Conservation (phyloP, 2,329 filamentous ascomycete species). For the Pseudogymnoascus sp. region DNA sequence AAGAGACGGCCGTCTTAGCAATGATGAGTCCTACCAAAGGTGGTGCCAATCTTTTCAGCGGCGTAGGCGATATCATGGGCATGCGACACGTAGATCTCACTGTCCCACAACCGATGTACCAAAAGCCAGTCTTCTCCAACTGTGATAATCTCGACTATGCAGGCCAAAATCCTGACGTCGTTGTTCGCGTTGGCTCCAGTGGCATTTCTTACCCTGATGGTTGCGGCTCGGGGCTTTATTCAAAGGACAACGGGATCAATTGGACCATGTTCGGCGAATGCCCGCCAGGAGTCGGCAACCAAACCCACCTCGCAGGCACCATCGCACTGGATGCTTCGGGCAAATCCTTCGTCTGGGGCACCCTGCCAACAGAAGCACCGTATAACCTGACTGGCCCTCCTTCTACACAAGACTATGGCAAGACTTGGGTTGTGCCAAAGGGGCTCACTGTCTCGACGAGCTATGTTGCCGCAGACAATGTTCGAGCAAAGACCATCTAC, state of each 20-base stretch:
- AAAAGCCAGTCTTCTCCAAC: conserved; percentile 15
- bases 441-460: conserved; percentile 11
- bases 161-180: conserved; percentile 13
- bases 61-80: conserved; percentile 22
- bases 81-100: conserved; percentile 18
- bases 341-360: conserved; percentile 13
- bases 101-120: conserved; percentile 14
- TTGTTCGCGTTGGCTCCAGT: conserved; percentile 11
- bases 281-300: conserved; percentile 11
- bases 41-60: conserved; percentile 17
- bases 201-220: conserved; percentile 11
- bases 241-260: conserved; percentile 12
- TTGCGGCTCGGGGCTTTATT: conserved; percentile 12
- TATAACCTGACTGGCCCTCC: conserved; percentile 12
- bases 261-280: conserved; percentile 12
- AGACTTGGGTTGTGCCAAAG: conserved; percentile 10
- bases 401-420: conserved; percentile 12
- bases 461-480: conserved; percentile 13
- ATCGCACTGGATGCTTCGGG: conserved; percentile 15
- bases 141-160: conserved; percentile 23
- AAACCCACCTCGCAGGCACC: conserved; percentile 8
- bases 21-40: conserved; percentile 17
- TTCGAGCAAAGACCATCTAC: conserved; percentile 14
- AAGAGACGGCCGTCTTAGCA: conserved; percentile 19
- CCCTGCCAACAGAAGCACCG: background rate